Evolutionary conservation across 768 basidiomycete species (phyloP).

Genomic region (Boletus edulis): DNA sequence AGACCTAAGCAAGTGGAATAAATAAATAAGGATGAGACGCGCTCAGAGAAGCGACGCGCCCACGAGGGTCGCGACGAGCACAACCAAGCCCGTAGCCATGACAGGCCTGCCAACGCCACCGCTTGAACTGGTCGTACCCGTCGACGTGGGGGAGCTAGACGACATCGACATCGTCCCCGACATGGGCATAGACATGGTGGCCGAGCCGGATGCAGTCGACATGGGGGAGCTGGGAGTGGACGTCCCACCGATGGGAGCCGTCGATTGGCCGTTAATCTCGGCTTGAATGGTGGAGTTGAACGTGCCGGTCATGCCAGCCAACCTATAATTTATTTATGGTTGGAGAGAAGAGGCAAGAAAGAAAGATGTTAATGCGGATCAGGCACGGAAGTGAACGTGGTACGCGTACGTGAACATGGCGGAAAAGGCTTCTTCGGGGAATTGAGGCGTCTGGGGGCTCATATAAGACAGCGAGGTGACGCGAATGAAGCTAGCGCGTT

Average conservation of each 20-base stretch:
- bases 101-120: conserved; percentile 22
- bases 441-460: conserved; percentile 51
- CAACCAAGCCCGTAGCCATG: conserved; percentile 24
- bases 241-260: conserved; percentile 51
- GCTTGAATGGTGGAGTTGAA: conserved; percentile 57
- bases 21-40: no score
- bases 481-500: conserved; percentile 65
- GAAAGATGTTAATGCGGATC: not conserved
- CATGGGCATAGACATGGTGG: not conserved
- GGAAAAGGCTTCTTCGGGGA: conserved; percentile 70
- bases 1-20: not conserved
- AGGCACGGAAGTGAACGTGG: not conserved
- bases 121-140: not conserved
- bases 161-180: not conserved
- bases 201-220: not conserved
- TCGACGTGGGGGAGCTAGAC: not conserved
- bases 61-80: conserved; percentile 19
- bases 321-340: conserved; percentile 34
- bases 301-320: conserved; percentile 67
- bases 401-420: conserved; percentile 72
- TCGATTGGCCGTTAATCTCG: conserved; percentile 60
- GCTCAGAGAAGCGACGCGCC: conserved; percentile 22
- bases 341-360: no score
- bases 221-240: conserved; percentile 12
- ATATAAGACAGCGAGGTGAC: conserved; percentile 57